phyloP scores from a whole-genome alignment of 2,329 filamentous ascomycete genomes.

The Paecilomyces sp. region DNA sequence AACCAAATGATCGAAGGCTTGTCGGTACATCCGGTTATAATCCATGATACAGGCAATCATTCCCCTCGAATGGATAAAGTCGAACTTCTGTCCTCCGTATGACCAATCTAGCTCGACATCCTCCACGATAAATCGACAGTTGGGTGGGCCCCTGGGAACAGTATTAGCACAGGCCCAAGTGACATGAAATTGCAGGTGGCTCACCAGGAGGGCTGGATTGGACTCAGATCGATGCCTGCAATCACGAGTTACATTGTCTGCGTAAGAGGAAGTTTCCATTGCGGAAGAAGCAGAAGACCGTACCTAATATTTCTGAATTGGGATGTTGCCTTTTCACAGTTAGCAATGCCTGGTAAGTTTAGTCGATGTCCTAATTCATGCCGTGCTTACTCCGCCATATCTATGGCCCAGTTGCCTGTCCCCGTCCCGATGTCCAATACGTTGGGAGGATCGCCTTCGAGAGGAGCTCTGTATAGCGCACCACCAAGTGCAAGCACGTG shows the following conservation, averaged over 20 bases:
- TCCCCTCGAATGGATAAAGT: conserved; percentile 10
- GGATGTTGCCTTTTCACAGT: not conserved
- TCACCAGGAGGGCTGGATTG: conserved; percentile 13
- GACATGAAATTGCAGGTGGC: not conserved
- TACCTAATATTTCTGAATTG: not conserved
- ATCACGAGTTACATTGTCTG: not conserved
- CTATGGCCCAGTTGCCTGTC: conserved; percentile 19
- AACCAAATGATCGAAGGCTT: conserved; percentile 7
- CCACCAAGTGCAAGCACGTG: not conserved
- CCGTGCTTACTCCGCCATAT: conserved; percentile 14
- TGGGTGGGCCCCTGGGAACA: not conserved
- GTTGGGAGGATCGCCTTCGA: not conserved
- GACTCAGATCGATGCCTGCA: conserved; percentile 17
- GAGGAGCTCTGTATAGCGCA: not conserved
- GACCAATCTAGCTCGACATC: not conserved
- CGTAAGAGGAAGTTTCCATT: not conserved
- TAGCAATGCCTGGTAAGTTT: not conserved
- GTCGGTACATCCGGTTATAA: conserved; percentile 9
- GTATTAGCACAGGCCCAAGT: not conserved
- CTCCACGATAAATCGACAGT: not conserved
- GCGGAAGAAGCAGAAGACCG: not conserved
- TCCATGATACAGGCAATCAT: conserved; percentile 12
- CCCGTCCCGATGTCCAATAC: conserved; percentile 20
- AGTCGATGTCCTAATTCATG: not conserved
- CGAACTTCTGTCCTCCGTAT: not conserved